phyloP scores from a whole-genome alignment of 1,139 yeast species.

The Suhomyces kunorum region DNA sequence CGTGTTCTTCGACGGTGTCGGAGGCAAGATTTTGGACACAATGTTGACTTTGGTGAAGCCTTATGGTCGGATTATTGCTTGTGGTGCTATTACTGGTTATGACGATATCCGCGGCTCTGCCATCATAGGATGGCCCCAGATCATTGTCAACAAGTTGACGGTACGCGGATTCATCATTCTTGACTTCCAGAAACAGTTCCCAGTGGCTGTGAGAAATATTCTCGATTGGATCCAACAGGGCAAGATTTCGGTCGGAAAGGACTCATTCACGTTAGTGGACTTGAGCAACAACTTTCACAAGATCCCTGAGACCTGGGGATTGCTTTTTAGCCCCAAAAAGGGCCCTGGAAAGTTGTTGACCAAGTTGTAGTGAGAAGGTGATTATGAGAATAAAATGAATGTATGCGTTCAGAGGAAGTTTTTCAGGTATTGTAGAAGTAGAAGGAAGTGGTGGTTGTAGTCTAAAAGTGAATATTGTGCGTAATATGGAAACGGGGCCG shows the following conservation, averaged over 20 bases:
- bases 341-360: slow-evolving; percentile 35
- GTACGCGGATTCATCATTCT: slow-evolving; percentile 26
- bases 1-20: slow-evolving; percentile 29
- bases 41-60: slow-evolving; percentile 23
- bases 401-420: too few relatives aligned
- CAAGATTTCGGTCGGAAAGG: slow-evolving; percentile 19
- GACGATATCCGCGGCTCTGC: slow-evolving; percentile 33
- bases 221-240: slow-evolving; percentile 24
- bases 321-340: slow-evolving; percentile 36
- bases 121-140: slow-evolving; percentile 27
- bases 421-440: not conserved
- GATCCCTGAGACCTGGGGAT: slow-evolving; percentile 48
- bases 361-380: slow-evolving; percentile 21
- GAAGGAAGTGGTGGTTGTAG: not conserved
- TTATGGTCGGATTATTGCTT: slow-evolving; percentile 29
- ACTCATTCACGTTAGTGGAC: slow-evolving; percentile 37
- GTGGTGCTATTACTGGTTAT: slow-evolving; percentile 35
- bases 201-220: slow-evolving; percentile 17
- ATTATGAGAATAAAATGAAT: too few relatives aligned
- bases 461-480: too few relatives aligned
- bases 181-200: slow-evolving; percentile 19
- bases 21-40: slow-evolving; percentile 25
- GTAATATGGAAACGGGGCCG: too few relatives aligned
- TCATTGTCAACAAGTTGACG: slow-evolving; percentile 25
- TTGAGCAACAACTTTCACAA: slow-evolving; percentile 33